Evolutionary conservation across 2,329 filamentous ascomycete genomes (phyloP).

Genomic region (Colletotrichum euphorbiae): DNA sequence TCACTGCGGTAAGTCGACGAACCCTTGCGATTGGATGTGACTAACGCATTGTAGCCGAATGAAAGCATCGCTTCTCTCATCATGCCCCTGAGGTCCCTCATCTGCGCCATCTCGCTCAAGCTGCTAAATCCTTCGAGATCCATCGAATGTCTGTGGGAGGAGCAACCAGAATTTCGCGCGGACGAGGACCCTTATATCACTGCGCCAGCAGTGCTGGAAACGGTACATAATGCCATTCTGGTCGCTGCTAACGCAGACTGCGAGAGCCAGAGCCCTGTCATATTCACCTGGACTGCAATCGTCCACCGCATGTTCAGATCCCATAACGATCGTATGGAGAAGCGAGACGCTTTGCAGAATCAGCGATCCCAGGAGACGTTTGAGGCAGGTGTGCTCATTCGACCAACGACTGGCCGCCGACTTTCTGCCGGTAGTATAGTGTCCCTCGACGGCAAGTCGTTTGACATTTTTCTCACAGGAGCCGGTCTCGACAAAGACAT

Average conservation of each 20-base stretch:
- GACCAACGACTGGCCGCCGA: constrained; percentile 58
- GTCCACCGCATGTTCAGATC: constrained; percentile 75
- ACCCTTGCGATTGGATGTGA: not conserved
- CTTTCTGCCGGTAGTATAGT: constrained; percentile 73
- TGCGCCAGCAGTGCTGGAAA: constrained; percentile 75
- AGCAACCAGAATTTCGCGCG: constrained; percentile 42
- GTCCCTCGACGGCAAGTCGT: constrained; percentile 70
- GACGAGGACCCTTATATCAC: constrained; percentile 71
- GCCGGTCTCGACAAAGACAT: constrained; percentile 63
- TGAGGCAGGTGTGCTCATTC: constrained; percentile 58
- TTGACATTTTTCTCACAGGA: constrained; percentile 67
- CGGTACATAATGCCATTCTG: constrained; percentile 78
- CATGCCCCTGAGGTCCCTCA: constrained; percentile 75
- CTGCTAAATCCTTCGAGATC: constrained; percentile 75
- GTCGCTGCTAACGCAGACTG: constrained; percentile 66
- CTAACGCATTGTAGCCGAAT: constrained; percentile 46
- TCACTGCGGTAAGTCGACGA: constrained; percentile 64
- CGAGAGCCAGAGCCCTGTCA: constrained; percentile 76
- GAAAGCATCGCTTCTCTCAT: constrained; percentile 63
- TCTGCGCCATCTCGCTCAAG: constrained; percentile 76
- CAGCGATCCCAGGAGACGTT: constrained; percentile 70
- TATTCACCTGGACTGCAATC: constrained; percentile 85
- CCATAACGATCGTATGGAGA: constrained; percentile 71
- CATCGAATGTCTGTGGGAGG: constrained; percentile 62
- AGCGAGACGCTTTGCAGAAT: constrained; percentile 67